These are phyloP conservation scores for Dothideomycetes sp. DNA, from an alignment of 2,329 filamentous ascomycete species.

Conservation along the genomic window DNA sequence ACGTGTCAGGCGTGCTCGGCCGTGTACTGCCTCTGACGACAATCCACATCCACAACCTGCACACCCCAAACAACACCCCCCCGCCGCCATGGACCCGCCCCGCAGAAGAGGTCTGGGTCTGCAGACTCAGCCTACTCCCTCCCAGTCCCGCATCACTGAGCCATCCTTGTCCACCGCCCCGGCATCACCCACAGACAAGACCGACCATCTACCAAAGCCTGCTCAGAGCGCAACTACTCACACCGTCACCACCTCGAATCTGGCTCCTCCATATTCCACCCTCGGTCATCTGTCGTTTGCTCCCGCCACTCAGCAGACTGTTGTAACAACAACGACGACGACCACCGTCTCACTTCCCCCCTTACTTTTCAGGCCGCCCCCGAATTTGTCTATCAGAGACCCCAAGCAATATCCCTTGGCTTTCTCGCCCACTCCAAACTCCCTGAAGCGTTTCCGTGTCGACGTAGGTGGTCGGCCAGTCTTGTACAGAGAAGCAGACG, in stretches of 20 bases:
- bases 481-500: slow-evolving; percentile 52
- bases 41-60: no score
- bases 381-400: slow-evolving; percentile 62
- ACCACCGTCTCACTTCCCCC: slow-evolving; percentile 75
- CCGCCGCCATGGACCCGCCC: slow-evolving; percentile 8
- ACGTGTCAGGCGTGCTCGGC: no score
- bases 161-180: slow-evolving; percentile 20
- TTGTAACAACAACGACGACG: slow-evolving; percentile 83
- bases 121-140: slow-evolving; percentile 2
- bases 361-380: slow-evolving; percentile 65
- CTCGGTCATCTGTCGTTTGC: slow-evolving; percentile 52
- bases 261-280: slow-evolving; percentile 25
- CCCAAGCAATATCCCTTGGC: slow-evolving; percentile 85
- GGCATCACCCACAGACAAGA: slow-evolving; percentile 4
- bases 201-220: slow-evolving; percentile 11
- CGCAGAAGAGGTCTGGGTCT: slow-evolving; percentile 10
- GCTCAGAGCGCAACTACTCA: background rate
- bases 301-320: slow-evolving; percentile 52
- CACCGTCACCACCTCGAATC: slow-evolving; percentile 5
- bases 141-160: slow-evolving; percentile 11
- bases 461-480: slow-evolving; percentile 51
- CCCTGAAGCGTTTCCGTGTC: slow-evolving; percentile 68
- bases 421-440: slow-evolving; percentile 66
- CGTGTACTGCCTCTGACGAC: no score
- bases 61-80: no score